Evolutionary conservation across 2,329 filamentous ascomycete genomes (phyloP).

Genomic region (Ustulina deusta): DNA sequence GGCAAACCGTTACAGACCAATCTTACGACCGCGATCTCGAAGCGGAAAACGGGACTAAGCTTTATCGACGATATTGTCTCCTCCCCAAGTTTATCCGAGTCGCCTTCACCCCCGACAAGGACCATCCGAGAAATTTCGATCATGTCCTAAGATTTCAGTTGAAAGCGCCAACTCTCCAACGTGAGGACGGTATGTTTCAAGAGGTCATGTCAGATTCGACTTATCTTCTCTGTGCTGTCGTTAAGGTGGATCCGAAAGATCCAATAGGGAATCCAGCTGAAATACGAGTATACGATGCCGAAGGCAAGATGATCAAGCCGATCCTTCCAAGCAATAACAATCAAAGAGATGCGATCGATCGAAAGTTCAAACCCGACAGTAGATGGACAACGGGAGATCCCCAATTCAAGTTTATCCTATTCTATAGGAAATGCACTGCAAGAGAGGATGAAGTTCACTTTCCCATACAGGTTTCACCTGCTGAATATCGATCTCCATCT

Average conservation of each 20-base stretch:
- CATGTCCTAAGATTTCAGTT: constrained; percentile 2
- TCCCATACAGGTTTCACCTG: background rate
- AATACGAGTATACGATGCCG: constrained; percentile 2
- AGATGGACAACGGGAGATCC: constrained; percentile 6
- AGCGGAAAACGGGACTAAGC: constrained; percentile 10
- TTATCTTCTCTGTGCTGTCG: background rate
- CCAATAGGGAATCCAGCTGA: constrained; percentile 3
- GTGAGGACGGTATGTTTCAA: background rate
- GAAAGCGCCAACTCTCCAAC: background rate
- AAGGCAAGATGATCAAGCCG: background rate
- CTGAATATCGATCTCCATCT: background rate
- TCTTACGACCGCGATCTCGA: background rate
- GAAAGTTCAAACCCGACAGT: background rate
- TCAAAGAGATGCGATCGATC: background rate
- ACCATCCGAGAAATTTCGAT: constrained; percentile 1
- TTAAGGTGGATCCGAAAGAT: background rate
- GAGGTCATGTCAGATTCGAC: background rate
- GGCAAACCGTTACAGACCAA: background rate
- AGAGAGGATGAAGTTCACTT: background rate
- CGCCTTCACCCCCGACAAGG: constrained; percentile 8
- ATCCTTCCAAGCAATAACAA: background rate
- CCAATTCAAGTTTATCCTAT: constrained; percentile 17
- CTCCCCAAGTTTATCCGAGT: constrained; percentile 3
- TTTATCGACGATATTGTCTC: background rate
- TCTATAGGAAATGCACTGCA: background rate